Percentiles rank a stretch among this genome's conserved stretches.
phyloP scores from a whole-genome alignment of 1,284 basidiomycete genomes.

The Termitomyces sp. region DNA sequence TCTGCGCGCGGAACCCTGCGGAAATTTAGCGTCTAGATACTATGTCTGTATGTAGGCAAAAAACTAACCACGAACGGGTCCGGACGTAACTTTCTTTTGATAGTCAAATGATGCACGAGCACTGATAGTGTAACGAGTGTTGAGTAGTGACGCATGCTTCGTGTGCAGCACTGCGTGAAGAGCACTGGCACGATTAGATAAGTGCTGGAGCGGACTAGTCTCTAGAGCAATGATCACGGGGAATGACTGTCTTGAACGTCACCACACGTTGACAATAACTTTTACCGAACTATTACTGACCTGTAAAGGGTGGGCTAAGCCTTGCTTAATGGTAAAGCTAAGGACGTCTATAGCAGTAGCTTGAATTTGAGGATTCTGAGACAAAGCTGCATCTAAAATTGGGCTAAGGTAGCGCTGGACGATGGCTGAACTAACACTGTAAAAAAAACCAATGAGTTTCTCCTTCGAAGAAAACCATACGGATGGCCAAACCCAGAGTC shows the following conservation, averaged over 20 bases:
- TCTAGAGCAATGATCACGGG: conserved; percentile 92
- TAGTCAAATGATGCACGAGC: conserved; percentile 81
- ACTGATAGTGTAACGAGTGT: conserved; percentile 78
- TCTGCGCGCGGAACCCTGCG: conserved; percentile 58
- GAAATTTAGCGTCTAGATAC: background rate
- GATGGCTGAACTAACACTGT: conserved; percentile 86
- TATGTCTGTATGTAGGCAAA: background rate
- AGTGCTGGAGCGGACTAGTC: conserved; percentile 60
- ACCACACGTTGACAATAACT: background rate
- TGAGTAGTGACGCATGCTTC: conserved; percentile 89
- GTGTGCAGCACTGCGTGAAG: conserved; percentile 80
- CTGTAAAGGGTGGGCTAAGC: conserved; percentile 90
- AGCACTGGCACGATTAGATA: conserved; percentile 74
- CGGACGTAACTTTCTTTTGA: conserved; percentile 56
- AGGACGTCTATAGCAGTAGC: conserved; percentile 86
- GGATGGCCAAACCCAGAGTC: conserved; percentile 75
- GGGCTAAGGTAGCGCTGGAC: conserved; percentile 87
- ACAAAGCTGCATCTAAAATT: conserved; percentile 79
- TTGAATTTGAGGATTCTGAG: conserved; percentile 69
- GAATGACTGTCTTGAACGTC: conserved; percentile 57
- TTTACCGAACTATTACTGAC: conserved; percentile 32
- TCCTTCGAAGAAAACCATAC: background rate
- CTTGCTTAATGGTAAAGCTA: conserved; percentile 90
- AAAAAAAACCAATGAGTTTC: conserved; percentile 5
- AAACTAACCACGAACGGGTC: conserved; percentile 42